Conservation (phyloP, 2,329 filamentous ascomycete species). For the Hypocrella siamensis region DNA sequence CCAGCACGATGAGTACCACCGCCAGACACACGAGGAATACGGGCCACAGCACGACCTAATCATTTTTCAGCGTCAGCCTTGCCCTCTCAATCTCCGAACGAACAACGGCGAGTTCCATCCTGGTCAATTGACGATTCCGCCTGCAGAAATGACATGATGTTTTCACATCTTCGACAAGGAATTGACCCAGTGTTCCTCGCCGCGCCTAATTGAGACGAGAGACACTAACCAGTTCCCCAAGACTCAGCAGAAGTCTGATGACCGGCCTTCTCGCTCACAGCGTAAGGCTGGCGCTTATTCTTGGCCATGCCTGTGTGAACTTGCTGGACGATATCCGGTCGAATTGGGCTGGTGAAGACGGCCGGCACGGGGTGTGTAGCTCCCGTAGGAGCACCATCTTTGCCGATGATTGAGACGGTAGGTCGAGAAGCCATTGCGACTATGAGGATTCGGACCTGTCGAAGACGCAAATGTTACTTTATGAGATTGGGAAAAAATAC, state of each 20-base stretch:
- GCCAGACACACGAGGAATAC: slow-evolving; percentile 99
- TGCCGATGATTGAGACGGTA: slow-evolving; percentile 92
- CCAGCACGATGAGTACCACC: slow-evolving; percentile 99
- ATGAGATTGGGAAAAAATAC: no score
- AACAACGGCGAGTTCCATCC: not conserved
- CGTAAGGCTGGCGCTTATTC: slow-evolving; percentile 99
- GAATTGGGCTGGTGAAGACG: slow-evolving; percentile 96
- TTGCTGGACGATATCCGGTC: slow-evolving; percentile 97
- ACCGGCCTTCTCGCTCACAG: slow-evolving; percentile 99
- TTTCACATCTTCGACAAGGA: no score
- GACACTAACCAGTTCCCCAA: slow-evolving; percentile 83
- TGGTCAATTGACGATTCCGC: no score
- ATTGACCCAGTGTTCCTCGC: no score
- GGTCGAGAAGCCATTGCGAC: slow-evolving; percentile 83
- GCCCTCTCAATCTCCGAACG: not conserved
- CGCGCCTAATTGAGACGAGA: not conserved
- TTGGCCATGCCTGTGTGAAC: slow-evolving; percentile 99
- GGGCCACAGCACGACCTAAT: slow-evolving; percentile 93
- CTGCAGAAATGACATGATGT: no score
- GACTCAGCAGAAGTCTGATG: slow-evolving; percentile 99
- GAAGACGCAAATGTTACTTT: not conserved
- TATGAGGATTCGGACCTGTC: slow-evolving; percentile 13
- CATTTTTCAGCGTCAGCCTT: slow-evolving; percentile 1
- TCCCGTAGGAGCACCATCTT: slow-evolving; percentile 85
- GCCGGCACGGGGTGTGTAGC: slow-evolving; percentile 83